phyloP scores from a whole-genome alignment of 2,329 filamentous ascomycete species.

The Xylaria sp. region DNA sequence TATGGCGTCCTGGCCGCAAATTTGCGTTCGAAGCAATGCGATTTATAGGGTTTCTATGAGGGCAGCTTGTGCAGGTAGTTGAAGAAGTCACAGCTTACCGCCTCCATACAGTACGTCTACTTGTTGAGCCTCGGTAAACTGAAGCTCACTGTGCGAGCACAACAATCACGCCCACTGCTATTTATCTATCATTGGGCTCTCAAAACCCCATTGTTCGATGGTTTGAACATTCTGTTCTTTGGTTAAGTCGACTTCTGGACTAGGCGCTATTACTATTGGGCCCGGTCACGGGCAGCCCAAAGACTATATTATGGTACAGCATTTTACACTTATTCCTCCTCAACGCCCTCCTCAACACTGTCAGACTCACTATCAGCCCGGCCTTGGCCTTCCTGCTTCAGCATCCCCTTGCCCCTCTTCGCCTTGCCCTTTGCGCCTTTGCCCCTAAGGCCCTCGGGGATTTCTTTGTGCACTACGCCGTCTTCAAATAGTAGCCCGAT shows the following conservation, averaged over 20 bases:
- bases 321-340: constrained; percentile 36
- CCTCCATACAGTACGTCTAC: not conserved
- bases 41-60: constrained; percentile 39
- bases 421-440: constrained; percentile 57
- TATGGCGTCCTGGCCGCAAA: constrained; percentile 45
- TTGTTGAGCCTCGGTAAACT: not conserved
- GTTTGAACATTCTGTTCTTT: constrained; percentile 8
- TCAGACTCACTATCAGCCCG: constrained; percentile 49
- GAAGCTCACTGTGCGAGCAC: not conserved
- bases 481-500: constrained; percentile 58
- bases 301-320: constrained; percentile 18
- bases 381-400: constrained; percentile 46
- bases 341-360: constrained; percentile 46
- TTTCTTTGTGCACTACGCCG: constrained; percentile 56
- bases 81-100: not conserved
- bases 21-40: constrained; percentile 44
- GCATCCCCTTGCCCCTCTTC: constrained; percentile 54
- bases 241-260: not conserved
- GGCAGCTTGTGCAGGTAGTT: not conserved
- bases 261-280: constrained; percentile 22
- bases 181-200: too few relatives aligned
- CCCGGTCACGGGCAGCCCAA: not conserved
- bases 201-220: not conserved
- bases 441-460: constrained; percentile 55
- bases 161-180: not conserved